Conservation (phyloP, 192 early-diverging fungal species). For the Coemansia sp. region DNA sequence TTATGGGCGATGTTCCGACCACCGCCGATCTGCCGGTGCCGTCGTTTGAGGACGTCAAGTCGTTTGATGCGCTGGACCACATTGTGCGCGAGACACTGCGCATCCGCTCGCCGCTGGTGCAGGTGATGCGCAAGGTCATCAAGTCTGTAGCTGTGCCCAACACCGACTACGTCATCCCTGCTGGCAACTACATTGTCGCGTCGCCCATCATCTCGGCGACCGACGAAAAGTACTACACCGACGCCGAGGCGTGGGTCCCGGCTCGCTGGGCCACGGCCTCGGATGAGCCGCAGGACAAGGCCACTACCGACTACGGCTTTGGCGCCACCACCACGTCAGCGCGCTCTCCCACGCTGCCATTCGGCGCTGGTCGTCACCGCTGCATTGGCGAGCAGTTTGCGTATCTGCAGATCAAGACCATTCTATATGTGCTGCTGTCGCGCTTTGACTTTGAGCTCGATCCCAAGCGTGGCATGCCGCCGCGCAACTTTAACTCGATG, state of each 20-base stretch:
- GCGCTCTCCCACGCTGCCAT: constrained; percentile 85
- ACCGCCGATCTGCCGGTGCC: constrained; percentile 41
- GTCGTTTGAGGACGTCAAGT: constrained; percentile 74
- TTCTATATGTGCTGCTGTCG: constrained; percentile 78
- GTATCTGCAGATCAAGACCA: constrained; percentile 93
- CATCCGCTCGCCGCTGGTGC: constrained; percentile 90
- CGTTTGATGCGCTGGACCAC: constrained; percentile 73
- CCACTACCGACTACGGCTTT: constrained; percentile 73
- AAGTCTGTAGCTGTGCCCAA: constrained; percentile 66
- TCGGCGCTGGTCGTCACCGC: constrained; percentile 96
- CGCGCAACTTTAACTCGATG: constrained; percentile 86
- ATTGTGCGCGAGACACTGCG: constrained; percentile 90
- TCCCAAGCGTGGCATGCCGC: constrained; percentile 71
- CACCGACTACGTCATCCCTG: constrained; percentile 85
- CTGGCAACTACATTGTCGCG: constrained; percentile 84
- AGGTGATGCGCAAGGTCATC: constrained; percentile 91
- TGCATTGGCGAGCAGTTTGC: constrained; percentile 99
- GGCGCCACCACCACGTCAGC: constrained; percentile 67
- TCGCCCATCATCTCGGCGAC: constrained; percentile 78
- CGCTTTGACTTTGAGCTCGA: constrained; percentile 73
- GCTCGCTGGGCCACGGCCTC: constrained; percentile 67
- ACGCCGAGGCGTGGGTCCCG: constrained; percentile 81
- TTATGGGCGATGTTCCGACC: constrained; percentile 49
- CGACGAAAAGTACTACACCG: constrained; percentile 76
- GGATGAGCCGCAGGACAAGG: constrained; percentile 56